These are phyloP conservation scores for Chaetoceros muelleri DNA, from an alignment of 108 stramenopile species.

Conservation along the genomic window DNA sequence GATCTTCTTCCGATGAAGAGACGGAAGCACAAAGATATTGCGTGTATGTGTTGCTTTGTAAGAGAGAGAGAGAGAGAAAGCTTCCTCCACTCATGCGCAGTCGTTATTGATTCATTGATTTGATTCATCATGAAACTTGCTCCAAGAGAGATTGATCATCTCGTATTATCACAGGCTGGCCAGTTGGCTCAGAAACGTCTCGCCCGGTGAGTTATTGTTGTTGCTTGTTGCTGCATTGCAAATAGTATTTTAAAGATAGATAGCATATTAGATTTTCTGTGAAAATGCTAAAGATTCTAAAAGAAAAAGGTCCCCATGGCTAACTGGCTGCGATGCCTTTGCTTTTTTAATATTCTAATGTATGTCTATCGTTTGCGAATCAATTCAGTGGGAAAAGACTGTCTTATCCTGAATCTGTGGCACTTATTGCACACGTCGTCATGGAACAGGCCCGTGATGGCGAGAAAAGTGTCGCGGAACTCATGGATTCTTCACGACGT, in stretches of 20 bases:
- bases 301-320: too few species aligned
- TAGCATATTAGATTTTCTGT: too few species aligned
- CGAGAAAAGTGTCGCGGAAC: constrained; percentile 58
- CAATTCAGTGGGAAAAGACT: constrained; percentile 28
- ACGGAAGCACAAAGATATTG: too few species aligned
- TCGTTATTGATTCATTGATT: too few species aligned
- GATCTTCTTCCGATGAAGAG: too few species aligned
- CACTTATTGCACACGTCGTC: constrained; percentile 87
- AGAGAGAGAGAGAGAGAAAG: too few species aligned
- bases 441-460: constrained; percentile 93
- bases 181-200: constrained; percentile 89
- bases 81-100: too few species aligned
- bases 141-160: constrained; percentile 84
- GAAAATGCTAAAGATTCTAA: too few species aligned
- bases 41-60: too few species aligned
- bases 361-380: too few species aligned
- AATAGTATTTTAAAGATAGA: not conserved
- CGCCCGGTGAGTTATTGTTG: constrained; percentile 64
- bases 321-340: too few species aligned
- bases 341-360: too few species aligned
- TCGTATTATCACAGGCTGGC: constrained; percentile 76
- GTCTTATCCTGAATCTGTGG: constrained; percentile 83
- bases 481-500: constrained; percentile 79
- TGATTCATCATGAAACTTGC: constrained; percentile 20
- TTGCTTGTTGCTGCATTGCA: not conserved